Evolutionary conservation across 2,329 filamentous ascomycete species (phyloP).

Genomic region (Penicillium sp.): DNA sequence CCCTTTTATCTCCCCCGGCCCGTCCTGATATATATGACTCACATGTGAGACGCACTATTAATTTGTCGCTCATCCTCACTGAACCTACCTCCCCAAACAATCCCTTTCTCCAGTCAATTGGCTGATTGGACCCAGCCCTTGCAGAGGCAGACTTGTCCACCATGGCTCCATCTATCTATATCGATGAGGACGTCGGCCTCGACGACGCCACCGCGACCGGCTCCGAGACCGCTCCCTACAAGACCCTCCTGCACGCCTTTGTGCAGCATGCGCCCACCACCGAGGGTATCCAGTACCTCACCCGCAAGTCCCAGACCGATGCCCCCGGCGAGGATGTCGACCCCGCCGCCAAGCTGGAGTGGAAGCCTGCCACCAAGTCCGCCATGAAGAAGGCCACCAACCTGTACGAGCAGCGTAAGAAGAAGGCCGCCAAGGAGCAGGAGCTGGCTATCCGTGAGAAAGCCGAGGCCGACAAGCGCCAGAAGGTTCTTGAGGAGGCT

Average conservation of each 20-base stretch:
- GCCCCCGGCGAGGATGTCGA: slow-evolving; percentile 59
- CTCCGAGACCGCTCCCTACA: slow-evolving; percentile 69
- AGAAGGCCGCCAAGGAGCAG: slow-evolving; percentile 75
- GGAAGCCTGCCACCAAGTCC: slow-evolving; percentile 78
- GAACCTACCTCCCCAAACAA: slow-evolving; percentile 2
- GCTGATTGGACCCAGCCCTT: slow-evolving; percentile 2
- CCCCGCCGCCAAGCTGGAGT: slow-evolving; percentile 59
- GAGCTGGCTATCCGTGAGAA: slow-evolving; percentile 66
- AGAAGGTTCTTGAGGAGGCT: slow-evolving; percentile 70
- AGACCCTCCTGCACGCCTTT: slow-evolving; percentile 72
- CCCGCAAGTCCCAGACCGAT: slow-evolving; percentile 62
- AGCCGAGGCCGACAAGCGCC: slow-evolving; percentile 65
- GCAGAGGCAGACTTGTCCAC: not conserved
- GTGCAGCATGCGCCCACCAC: slow-evolving; percentile 60
- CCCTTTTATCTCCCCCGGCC: not conserved
- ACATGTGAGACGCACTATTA: slow-evolving; percentile 9
- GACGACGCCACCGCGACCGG: slow-evolving; percentile 65
- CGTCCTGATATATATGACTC: slow-evolving; percentile 17
- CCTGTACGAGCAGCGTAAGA: slow-evolving; percentile 69
- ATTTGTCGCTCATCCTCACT: slow-evolving; percentile 2
- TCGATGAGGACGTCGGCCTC: slow-evolving; percentile 73
- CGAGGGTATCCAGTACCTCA: slow-evolving; percentile 59
- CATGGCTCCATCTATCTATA: slow-evolving; percentile 55
- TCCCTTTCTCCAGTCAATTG: not conserved
- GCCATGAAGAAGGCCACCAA: slow-evolving; percentile 79